A percentile compares a stretch with the other conserved stretches of the same genome.
Evolutionary conservation across 345 rosid genomes (phyloP).

Genomic region (Euphorbia peplus): DNA sequence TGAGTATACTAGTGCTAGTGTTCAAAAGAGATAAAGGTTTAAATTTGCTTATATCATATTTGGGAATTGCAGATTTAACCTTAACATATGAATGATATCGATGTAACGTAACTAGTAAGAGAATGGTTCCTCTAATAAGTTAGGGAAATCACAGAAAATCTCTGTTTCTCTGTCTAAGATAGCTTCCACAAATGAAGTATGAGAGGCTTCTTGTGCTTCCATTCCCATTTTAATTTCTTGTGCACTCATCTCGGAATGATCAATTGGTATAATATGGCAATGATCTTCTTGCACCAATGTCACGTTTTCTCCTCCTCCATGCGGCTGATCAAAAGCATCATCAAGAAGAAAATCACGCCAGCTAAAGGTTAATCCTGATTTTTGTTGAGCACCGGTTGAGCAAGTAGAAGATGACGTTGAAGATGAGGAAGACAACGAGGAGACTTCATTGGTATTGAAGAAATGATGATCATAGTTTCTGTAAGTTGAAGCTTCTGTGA

Average conservation of each 20-base stretch:
- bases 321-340: slow-evolving; percentile 30
- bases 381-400: slow-evolving; percentile 53
- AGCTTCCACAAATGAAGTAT: slow-evolving; percentile 57
- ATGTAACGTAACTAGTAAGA: slow-evolving; percentile 23
- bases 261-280: slow-evolving; percentile 1
- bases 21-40: no score
- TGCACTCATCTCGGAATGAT: background rate
- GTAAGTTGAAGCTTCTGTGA: slow-evolving; percentile 50
- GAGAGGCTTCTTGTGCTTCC: slow-evolving; percentile 17
- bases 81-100: no score
- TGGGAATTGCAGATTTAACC: no score
- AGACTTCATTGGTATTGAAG: no score
- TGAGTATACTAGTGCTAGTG: background rate
- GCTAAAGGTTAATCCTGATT: slow-evolving; percentile 36
- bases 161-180: slow-evolving; percentile 61
- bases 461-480: slow-evolving; percentile 21
- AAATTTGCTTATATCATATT: no score
- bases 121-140: slow-evolving; percentile 57
- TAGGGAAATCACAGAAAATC: slow-evolving; percentile 60
- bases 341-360: slow-evolving; percentile 90
- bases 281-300: background rate
- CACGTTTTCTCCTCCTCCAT: slow-evolving; percentile 24
- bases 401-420: slow-evolving; percentile 49
- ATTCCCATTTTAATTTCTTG: background rate
- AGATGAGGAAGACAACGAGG: no score